Conservation (phyloP, 2,329 filamentous ascomycete genomes). For the Cytospora leucostoma region DNA sequence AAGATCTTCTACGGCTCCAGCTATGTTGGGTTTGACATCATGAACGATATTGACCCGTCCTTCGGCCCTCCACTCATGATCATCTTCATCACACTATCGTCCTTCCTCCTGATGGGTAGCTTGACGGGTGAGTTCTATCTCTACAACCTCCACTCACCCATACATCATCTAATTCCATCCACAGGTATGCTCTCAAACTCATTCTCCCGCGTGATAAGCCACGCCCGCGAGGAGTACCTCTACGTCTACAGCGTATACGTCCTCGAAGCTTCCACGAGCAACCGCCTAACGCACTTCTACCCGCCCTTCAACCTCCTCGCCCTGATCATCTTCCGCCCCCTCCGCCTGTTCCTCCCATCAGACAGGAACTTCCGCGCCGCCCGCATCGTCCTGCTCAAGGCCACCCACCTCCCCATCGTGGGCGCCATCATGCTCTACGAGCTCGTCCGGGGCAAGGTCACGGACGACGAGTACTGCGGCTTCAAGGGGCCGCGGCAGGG, state of each 20-base stretch:
- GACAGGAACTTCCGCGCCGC: slow-evolving; percentile 62
- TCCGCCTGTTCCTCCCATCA: slow-evolving; percentile 67
- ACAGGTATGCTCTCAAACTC: slow-evolving; percentile 73
- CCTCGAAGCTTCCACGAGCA: slow-evolving; percentile 67
- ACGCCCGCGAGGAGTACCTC: slow-evolving; percentile 73
- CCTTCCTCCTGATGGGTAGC: slow-evolving; percentile 77
- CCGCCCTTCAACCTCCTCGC: slow-evolving; percentile 75
- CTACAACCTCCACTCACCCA: background rate
- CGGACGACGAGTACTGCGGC: slow-evolving; percentile 47
- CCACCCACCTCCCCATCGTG: slow-evolving; percentile 68
- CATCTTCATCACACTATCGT: slow-evolving; percentile 75
- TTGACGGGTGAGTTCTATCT: slow-evolving; percentile 52
- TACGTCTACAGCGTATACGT: slow-evolving; percentile 72
- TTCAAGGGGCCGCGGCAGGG: slow-evolving; percentile 48
- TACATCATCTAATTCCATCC: background rate
- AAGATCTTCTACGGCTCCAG: slow-evolving; percentile 81
- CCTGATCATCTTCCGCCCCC: slow-evolving; percentile 69
- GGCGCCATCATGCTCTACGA: slow-evolving; percentile 70
- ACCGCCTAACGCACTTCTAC: slow-evolving; percentile 69
- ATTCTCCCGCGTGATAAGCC: slow-evolving; percentile 64
- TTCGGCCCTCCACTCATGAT: slow-evolving; percentile 66
- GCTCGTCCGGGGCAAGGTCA: slow-evolving; percentile 44
- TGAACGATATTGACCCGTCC: slow-evolving; percentile 59
- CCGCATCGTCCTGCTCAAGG: slow-evolving; percentile 63
- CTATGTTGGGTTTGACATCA: slow-evolving; percentile 72